phyloP scores from a whole-genome alignment of 2,329 filamentous ascomycete genomes.

The Ceratocystis variospora region DNA sequence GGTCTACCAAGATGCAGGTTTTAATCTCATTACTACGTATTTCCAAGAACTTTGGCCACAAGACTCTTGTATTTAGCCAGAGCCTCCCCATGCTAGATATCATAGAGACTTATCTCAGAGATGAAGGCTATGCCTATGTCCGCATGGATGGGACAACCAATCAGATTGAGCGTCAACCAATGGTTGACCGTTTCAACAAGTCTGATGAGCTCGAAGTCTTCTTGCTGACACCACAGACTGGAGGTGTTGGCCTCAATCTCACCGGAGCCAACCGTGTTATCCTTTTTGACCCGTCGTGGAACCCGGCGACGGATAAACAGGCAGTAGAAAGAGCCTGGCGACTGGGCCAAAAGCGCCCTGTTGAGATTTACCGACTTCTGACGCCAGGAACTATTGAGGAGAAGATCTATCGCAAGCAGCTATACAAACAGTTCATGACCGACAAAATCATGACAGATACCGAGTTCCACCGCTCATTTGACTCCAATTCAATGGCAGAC shows the following conservation, averaged over 20 bases:
- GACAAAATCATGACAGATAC: conserved; percentile 94
- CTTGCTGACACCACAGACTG: conserved; percentile 86
- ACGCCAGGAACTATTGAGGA: conserved; percentile 96
- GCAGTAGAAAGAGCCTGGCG: conserved; percentile 93
- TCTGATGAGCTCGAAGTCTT: conserved; percentile 71
- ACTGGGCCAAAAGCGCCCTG: conserved; percentile 83
- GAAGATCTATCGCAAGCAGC: conserved; percentile 97
- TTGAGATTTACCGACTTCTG: conserved; percentile 96
- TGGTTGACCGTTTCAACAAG: conserved; percentile 89
- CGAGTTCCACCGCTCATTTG: conserved; percentile 82
- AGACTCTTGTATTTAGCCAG: conserved; percentile 84
- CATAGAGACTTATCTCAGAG: conserved; percentile 63
- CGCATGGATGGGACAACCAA: conserved; percentile 90
- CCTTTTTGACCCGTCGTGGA: conserved; percentile 98
- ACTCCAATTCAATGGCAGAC: conserved; percentile 79
- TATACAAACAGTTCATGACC: conserved; percentile 95
- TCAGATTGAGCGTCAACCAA: conserved; percentile 71
- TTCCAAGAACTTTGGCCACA: conserved; percentile 84
- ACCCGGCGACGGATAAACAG: conserved; percentile 90
- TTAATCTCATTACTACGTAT: conserved; percentile 74
- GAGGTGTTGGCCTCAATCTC: conserved; percentile 82
- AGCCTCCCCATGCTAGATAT: conserved; percentile 93
- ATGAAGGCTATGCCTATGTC: conserved; percentile 59
- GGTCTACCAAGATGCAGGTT: conserved; percentile 93
- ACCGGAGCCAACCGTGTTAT: conserved; percentile 93